Evolutionary conservation across 2,329 filamentous ascomycete genomes (phyloP).

Genomic region (Botrytis aclada): DNA sequence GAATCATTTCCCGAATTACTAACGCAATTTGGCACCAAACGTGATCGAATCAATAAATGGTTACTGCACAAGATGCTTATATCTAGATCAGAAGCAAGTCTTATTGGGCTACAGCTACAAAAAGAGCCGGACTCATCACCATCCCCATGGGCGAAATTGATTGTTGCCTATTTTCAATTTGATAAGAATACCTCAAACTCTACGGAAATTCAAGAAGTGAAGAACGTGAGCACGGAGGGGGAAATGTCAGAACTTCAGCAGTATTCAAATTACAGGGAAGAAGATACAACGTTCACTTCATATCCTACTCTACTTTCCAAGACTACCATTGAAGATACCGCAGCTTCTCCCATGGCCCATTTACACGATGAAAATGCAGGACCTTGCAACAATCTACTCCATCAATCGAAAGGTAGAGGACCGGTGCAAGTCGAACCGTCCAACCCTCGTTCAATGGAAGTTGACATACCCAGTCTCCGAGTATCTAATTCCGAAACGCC

Average conservation of each 20-base stretch:
- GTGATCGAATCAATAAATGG: conserved; percentile 32
- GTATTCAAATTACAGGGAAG: neutral
- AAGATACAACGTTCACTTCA: neutral
- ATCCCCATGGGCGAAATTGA: conserved; percentile 31
- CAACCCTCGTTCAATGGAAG: neutral
- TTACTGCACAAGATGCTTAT: conserved; percentile 24
- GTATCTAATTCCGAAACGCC: neutral
- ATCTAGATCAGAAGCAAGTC: conserved; percentile 27
- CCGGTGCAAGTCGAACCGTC: neutral
- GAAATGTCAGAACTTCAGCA: neutral
- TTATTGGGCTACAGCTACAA: conserved; percentile 23
- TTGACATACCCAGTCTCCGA: too few relatives aligned
- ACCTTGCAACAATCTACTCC: too few relatives aligned
- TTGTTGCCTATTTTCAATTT: conserved; percentile 27
- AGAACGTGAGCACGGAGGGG: too few relatives aligned
- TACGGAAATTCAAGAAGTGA: too few relatives aligned
- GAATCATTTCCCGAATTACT: conserved; percentile 24
- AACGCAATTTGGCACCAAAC: conserved; percentile 27
- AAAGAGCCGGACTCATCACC: conserved; percentile 21
- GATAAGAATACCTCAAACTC: conserved; percentile 4
- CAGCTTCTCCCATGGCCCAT: too few relatives aligned
- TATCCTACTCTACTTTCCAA: neutral
- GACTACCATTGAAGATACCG: neutral
- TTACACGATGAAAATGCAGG: neutral
- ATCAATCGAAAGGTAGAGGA: too few relatives aligned